Evolutionary conservation across 202 grass and related monocot genomes (phyloP).

Genomic region (Dendrocalamus latiflorus): DNA sequence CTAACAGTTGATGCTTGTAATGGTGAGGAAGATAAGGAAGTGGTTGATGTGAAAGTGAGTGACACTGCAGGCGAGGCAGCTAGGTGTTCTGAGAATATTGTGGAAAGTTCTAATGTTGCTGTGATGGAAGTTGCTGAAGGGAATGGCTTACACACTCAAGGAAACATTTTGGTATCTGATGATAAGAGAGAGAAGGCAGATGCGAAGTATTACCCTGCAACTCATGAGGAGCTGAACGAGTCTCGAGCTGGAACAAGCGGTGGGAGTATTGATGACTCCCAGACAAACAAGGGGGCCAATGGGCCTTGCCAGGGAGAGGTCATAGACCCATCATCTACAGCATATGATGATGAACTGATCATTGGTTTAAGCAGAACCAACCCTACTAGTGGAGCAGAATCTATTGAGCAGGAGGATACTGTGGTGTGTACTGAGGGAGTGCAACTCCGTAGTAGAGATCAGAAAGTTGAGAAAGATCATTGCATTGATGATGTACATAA

Average conservation of each 20-base stretch:
- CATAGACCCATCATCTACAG: constrained; percentile 17
- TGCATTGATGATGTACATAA: neutral
- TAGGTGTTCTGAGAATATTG: neutral
- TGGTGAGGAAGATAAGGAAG: neutral
- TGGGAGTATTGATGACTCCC: constrained; percentile 6
- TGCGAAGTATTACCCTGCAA: constrained; percentile 6
- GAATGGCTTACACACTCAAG: constrained; percentile 14
- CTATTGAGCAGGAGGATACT: constrained; percentile 25
- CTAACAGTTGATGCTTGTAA: constrained; percentile 14
- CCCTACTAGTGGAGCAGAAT: constrained; percentile 5
- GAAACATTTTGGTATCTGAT: neutral
- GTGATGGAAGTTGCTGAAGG: constrained; percentile 8
- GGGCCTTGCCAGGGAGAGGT: constrained; percentile 32
- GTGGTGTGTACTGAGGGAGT: constrained; percentile 10
- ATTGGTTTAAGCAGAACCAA: constrained; percentile 15
- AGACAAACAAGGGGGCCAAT: constrained; percentile 13
- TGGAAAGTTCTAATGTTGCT: neutral
- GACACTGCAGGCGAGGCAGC: neutral
- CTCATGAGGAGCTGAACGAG: constrained; percentile 8
- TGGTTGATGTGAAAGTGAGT: neutral
- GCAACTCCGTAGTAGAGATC: constrained; percentile 6
- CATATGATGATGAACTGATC: constrained; percentile 11
- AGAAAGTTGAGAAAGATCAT: constrained; percentile 27
- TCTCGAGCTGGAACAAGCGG: constrained; percentile 1
- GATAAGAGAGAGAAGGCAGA: constrained; percentile 2